Conservation (phyloP, 192 early-diverging fungal species). For the Backusella australiensis region DNA sequence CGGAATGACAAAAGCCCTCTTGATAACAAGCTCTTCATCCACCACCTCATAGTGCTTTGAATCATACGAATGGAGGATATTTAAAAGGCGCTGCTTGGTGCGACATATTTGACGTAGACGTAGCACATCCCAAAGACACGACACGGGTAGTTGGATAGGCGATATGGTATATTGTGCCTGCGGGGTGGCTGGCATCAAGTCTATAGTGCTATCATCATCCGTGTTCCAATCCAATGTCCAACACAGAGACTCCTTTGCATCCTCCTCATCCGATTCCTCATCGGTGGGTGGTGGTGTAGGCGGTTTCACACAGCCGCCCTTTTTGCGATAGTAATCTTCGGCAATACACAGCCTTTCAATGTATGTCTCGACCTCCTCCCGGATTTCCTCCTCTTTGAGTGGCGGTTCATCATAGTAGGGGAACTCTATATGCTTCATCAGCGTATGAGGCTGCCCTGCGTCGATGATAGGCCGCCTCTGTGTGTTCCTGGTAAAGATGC, state of each 20-base stretch:
- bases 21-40: background rate
- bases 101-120: conserved; percentile 54
- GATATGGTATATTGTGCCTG: background rate
- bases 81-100: conserved; percentile 26
- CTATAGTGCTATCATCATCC: background rate
- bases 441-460: conserved; percentile 10
- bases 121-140: conserved; percentile 43
- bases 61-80: conserved; percentile 12
- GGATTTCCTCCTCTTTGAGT: conserved; percentile 31
- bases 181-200: background rate
- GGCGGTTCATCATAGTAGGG: conserved; percentile 47
- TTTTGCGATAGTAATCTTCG: background rate
- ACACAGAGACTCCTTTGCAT: background rate
- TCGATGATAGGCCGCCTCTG: background rate
- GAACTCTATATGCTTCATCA: conserved; percentile 47
- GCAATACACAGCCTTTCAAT: conserved; percentile 13
- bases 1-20: background rate
- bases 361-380: conserved; percentile 38
- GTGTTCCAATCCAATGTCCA: background rate
- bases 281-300: background rate
- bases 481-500: conserved; percentile 49
- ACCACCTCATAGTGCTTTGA: background rate
- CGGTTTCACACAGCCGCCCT: background rate
- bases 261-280: background rate
- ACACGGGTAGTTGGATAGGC: background rate